Evolutionary conservation across 2,329 filamentous ascomycete genomes (phyloP).

Genomic region (Capronia americana): DNA sequence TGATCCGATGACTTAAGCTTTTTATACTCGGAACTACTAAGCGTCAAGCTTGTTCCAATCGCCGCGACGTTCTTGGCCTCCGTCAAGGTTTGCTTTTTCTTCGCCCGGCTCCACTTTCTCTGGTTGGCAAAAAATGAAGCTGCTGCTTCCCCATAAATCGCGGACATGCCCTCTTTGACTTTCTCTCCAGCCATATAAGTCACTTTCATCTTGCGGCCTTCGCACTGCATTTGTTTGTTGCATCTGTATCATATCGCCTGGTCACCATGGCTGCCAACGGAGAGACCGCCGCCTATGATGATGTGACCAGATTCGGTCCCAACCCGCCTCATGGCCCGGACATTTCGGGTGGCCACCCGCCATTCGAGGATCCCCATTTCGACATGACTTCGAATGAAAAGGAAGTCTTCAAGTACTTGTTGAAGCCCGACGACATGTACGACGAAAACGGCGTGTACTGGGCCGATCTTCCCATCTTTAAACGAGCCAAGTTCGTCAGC

Average conservation of each 20-base stretch:
- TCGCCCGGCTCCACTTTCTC: slow-evolving; percentile 9
- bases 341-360: slow-evolving; percentile 53
- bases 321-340: slow-evolving; percentile 56
- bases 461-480: slow-evolving; percentile 77
- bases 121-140: slow-evolving; percentile 5
- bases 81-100: slow-evolving; percentile 27
- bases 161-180: not conserved
- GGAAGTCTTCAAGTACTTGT: slow-evolving; percentile 75
- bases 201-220: slow-evolving; percentile 1
- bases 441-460: slow-evolving; percentile 84
- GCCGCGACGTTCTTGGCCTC: slow-evolving; percentile 22
- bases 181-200: not conserved
- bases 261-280: slow-evolving; percentile 29
- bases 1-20: slow-evolving; percentile 31
- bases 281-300: not conserved
- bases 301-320: slow-evolving; percentile 33
- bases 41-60: slow-evolving; percentile 18
- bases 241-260: slow-evolving; percentile 7
- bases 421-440: slow-evolving; percentile 88
- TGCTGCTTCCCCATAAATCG: slow-evolving; percentile 16
- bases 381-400: slow-evolving; percentile 65
- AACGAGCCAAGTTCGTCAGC: slow-evolving; percentile 77
- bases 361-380: slow-evolving; percentile 47
- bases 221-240: slow-evolving; percentile 7
- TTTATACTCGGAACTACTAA: slow-evolving; percentile 21